Evolutionary conservation across 371 early-diverging fungal species (phyloP), one percentile per base, ranked within the genome.

Genomic region (Chytridiales sp.): DNA sequence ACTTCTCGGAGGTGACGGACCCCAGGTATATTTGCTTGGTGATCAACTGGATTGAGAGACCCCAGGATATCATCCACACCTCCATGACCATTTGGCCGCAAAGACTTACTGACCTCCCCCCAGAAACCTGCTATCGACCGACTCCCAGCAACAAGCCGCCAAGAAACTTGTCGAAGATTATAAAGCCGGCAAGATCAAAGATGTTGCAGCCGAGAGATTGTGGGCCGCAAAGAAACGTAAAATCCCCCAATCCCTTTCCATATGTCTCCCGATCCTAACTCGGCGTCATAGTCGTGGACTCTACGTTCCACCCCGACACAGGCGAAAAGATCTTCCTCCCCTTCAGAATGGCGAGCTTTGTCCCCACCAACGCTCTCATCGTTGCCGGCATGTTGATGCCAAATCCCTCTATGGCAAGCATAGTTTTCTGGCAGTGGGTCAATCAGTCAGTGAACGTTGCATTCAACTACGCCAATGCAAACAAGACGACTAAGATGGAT

Each of bases 401-500:
- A 32, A 90, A 88, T 60, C 89, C 90, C n/a, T 67, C 87, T 32
- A 85, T 79, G 26, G 81, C 76, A 42, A 76, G 75, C 32, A 86
- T 90, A 58, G 56, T 90, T 34, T 88, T 88, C 68, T 90, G 90
- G 88, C 91, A 91, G 66, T 91, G 89, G 91, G 70, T 85, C 47
- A 91, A 92, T 69, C 91, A 92, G 67, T 80, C 79, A 46, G 84
- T 86, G 46, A 92, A 91, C 68, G 89, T 90, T 5, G 91, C 90
- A 4, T 85, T 92, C 73, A 92, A 92, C 74, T 91, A 84, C 49
- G 81, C 82, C 39, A 91, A 92, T 66, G 89, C 91, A 15, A 92
- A 92, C 75, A 91, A 91, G 70, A 86, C 90, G 3, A 87, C 85
- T 0, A 78, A 80, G 43, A 87, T 91, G 90, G 71, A 78, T 61